These are phyloP conservation scores for Nakaseomyces sp. DNA, from an alignment of 1,139 yeast species.

Conservation along the genomic window DNA sequence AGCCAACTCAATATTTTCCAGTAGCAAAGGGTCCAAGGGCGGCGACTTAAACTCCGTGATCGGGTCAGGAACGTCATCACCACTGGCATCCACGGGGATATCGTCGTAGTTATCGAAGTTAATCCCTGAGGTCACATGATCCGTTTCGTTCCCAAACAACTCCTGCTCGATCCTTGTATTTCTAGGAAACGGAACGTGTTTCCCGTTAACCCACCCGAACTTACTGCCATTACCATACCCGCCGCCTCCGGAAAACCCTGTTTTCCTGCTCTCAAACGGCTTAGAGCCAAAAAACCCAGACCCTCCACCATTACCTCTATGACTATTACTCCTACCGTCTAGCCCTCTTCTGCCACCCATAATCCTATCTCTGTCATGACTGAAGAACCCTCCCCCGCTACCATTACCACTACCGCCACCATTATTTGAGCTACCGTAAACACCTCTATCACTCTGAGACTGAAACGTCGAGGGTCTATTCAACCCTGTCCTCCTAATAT, in stretches of 20 bases:
- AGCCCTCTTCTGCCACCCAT: not conserved
- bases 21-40: slow-evolving; percentile 77
- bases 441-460: not conserved
- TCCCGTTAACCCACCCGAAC: slow-evolving; percentile 70
- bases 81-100: slow-evolving; percentile 94
- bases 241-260: slow-evolving; percentile 13
- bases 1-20: slow-evolving; percentile 77
- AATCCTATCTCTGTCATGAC: slow-evolving; percentile 1
- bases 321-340: no score
- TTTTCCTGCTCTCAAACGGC: no score
- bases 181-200: slow-evolving; percentile 72
- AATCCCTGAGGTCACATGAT: slow-evolving; percentile 85
- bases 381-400: not conserved
- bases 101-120: slow-evolving; percentile 97
- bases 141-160: slow-evolving; percentile 79
- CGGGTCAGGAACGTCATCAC: slow-evolving; percentile 90
- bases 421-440: no score
- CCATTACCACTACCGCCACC: no score
- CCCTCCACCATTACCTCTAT: slow-evolving; percentile 7
- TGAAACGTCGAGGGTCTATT: not conserved
- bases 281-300: slow-evolving; percentile 9
- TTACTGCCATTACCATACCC: not conserved
- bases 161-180: slow-evolving; percentile 66
- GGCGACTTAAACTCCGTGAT: slow-evolving; percentile 78
- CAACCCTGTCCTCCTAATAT: not conserved